Percentiles rank a stretch among this genome's conserved stretches.
Conservation (phyloP, 2,329 filamentous ascomycete genomes). For the Talaromyces sp. region DNA sequence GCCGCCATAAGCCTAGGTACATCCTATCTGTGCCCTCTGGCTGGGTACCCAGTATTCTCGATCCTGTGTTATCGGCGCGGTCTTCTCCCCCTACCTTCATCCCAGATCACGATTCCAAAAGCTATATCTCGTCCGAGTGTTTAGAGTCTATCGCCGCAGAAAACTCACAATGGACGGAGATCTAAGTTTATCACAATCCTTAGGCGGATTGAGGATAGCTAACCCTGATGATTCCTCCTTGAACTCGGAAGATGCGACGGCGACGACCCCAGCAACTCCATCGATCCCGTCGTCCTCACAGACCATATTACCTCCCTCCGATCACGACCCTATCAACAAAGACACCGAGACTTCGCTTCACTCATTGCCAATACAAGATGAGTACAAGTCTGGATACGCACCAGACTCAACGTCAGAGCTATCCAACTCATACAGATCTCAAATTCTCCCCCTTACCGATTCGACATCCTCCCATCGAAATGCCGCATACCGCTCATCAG, state of each 20-base stretch:
- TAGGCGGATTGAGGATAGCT: conserved; percentile 92
- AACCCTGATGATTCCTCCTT: conserved; percentile 77
- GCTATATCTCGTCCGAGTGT: background rate
- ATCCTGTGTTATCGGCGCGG: background rate
- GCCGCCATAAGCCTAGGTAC: conserved; percentile 28
- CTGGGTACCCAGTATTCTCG: background rate
- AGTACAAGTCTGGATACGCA: conserved; percentile 19
- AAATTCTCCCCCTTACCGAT: conserved; percentile 1
- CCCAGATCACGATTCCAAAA: background rate
- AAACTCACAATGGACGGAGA: conserved; percentile 74
- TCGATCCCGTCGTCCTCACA: conserved; percentile 17
- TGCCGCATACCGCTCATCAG: conserved; percentile 41
- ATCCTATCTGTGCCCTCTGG: conserved; percentile 16
- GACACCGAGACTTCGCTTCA: conserved; percentile 6
- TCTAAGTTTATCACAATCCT: conserved; percentile 83
- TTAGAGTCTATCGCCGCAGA: background rate
- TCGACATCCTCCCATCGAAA: conserved; percentile 21
- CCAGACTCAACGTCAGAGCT: conserved; percentile 15
- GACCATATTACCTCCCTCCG: conserved; percentile 18
- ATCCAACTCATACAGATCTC: conserved; percentile 10
- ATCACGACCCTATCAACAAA: conserved; percentile 20
- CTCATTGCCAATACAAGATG: conserved; percentile 8
- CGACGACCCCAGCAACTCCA: background rate
- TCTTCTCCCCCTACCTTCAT: background rate
- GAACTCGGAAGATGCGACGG: conserved; percentile 32